These are phyloP conservation scores for Blastobotrys ciferrii DNA, from an alignment of 1,139 yeast species.

Conservation along the genomic window DNA sequence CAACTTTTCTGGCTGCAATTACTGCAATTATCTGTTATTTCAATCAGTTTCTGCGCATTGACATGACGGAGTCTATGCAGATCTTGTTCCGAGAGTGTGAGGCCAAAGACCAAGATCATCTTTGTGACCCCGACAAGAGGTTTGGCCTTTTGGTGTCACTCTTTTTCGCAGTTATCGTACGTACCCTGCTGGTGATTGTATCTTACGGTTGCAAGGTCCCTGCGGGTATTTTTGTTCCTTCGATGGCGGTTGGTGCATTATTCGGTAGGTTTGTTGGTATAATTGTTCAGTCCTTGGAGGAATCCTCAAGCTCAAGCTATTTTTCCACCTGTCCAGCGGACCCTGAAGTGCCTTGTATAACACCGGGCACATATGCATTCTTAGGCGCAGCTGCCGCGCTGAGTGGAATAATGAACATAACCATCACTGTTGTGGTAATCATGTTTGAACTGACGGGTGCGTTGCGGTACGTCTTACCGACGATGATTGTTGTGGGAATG, in stretches of 20 bases:
- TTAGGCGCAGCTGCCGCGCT: constrained; percentile 96
- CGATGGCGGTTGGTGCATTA: constrained; percentile 95
- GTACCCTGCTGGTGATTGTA: constrained; percentile 70
- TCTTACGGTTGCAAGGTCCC: constrained; percentile 94
- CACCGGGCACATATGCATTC: constrained; percentile 94
- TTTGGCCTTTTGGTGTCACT: constrained; percentile 47
- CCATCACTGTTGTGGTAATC: constrained; percentile 92
- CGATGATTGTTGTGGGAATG: constrained; percentile 94
- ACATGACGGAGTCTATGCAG: constrained; percentile 97
- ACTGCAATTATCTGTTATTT: constrained; percentile 81
- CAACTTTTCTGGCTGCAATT: constrained; percentile 58
- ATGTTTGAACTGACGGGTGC: constrained; percentile 99
- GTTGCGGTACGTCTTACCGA: constrained; percentile 81
- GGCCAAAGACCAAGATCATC: constrained; percentile 35
- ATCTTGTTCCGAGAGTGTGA: constrained; percentile 83
- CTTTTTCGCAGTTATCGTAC: constrained; percentile 64
- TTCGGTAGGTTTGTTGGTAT: constrained; percentile 86
- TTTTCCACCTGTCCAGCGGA: constrained; percentile 48
- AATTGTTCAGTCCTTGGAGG: constrained; percentile 57
- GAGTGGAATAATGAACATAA: constrained; percentile 90
- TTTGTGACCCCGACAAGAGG: constrained; percentile 30
- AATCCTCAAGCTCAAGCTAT: constrained; percentile 41
- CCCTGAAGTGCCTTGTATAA: constrained; percentile 53
- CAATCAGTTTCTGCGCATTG: constrained; percentile 74
- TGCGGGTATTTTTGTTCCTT: constrained; percentile 94